A percentile compares a stretch with the other conserved stretches of the same genome.
phyloP scores from a whole-genome alignment of 768 basidiomycete species.

The Leccinum variicolor region DNA sequence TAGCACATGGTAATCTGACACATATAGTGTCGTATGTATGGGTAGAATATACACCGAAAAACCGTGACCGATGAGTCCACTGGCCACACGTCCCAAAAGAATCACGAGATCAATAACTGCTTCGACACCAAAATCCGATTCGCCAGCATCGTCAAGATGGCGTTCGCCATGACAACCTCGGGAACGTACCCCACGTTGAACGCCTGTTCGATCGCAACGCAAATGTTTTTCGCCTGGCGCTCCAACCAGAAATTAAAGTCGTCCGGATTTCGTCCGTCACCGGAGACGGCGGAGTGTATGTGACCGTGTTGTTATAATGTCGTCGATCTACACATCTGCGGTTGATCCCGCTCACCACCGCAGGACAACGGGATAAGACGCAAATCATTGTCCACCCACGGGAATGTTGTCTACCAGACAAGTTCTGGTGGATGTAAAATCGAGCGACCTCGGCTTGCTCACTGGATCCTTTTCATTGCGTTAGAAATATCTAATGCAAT shows the following conservation, averaged over 20 bases:
- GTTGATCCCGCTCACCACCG: conserved; percentile 32
- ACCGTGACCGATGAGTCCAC: no score
- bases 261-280: conserved; percentile 56
- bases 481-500: background rate
- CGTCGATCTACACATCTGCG: background rate
- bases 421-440: conserved; percentile 61
- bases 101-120: conserved; percentile 42
- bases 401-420: conserved; percentile 76
- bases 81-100: background rate
- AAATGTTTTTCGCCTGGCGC: conserved; percentile 87
- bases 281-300: no score
- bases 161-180: conserved; percentile 91
- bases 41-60: no score
- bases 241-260: conserved; percentile 95
- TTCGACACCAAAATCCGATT: conserved; percentile 80
- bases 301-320: no score
- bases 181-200: conserved; percentile 87
- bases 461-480: conserved; percentile 42
- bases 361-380: conserved; percentile 74
- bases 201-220: conserved; percentile 68
- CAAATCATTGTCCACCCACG: conserved; percentile 81
- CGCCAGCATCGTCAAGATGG: conserved; percentile 80
- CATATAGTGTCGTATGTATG: no score
- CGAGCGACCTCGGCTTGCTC: conserved; percentile 59
- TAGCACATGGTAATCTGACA: no score